Conservation (phyloP, 1,284 basidiomycete species). For the Vanrija pseudolonga region DNA sequence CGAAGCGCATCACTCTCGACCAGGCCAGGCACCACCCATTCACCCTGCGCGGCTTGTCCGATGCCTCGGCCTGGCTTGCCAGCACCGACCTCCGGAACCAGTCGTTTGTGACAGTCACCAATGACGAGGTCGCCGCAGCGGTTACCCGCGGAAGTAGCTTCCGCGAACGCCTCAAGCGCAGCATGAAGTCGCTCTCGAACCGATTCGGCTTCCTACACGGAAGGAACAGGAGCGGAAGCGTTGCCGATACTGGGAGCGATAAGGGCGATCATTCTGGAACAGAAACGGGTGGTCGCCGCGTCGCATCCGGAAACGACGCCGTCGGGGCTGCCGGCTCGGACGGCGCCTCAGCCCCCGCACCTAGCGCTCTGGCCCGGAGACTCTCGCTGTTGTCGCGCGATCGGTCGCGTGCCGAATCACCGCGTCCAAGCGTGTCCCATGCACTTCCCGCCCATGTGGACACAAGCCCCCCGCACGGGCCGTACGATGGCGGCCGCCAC, state of each 20-base stretch:
- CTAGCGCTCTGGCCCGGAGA: constrained; percentile 6
- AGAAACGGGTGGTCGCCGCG: not conserved
- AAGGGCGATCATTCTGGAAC: constrained; percentile 10
- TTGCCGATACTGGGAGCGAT: constrained; percentile 23
- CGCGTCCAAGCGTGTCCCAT: constrained; percentile 8
- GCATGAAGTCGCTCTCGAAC: constrained; percentile 35
- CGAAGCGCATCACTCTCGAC: constrained; percentile 72
- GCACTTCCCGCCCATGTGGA: constrained; percentile 3
- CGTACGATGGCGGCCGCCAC: constrained; percentile 7
- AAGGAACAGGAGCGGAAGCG: constrained; percentile 30
- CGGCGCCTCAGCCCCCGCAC: not conserved
- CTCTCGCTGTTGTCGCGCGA: constrained; percentile 6
- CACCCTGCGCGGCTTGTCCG: constrained; percentile 69
- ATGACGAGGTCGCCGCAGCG: constrained; percentile 75
- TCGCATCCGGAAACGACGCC: constrained; percentile 13
- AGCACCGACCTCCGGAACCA: constrained; percentile 65
- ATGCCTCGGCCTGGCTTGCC: constrained; percentile 72
- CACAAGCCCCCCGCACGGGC: not conserved
- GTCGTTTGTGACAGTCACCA: constrained; percentile 65
- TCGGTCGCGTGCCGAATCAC: constrained; percentile 6
- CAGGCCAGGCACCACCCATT: constrained; percentile 73
- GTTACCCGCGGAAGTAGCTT: constrained; percentile 51
- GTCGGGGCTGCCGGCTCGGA: not conserved
- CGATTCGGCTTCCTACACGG: constrained; percentile 31
- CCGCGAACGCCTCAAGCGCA: constrained; percentile 37